Base-by-base conservation (phyloP, 1,139 yeast species). In the Sugiyamaella sp. region DNA sequence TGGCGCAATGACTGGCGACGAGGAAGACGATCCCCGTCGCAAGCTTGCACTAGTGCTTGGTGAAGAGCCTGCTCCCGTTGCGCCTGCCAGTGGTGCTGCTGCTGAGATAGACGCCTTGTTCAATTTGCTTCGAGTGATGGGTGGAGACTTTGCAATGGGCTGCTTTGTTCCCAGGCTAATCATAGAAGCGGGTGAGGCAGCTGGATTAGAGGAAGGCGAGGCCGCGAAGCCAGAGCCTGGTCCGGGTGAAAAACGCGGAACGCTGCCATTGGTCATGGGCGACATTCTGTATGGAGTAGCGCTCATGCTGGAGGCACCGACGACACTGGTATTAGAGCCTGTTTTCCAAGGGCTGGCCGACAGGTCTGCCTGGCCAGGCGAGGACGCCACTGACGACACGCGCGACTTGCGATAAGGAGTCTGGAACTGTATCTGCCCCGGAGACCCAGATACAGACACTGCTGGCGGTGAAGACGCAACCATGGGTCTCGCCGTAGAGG, bases 71-170 rank as follows among this genome's bases (percentile, higher is more conserved):
- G 19, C n/a, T 14, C 24, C 4, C 3, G 24, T 3, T 16, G 17
- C 25, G 4, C 24, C 24, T 20, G 8, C 39, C 12, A 35, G 21
- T 16, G 24, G 9, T 20, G 40, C n/a, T 19, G 35, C 21, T 5
- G 48, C 20, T 25, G 44, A 44, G n/a, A 29, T 17, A 17, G 25
- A 21, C 19, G 51, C 24, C 32, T 41, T 43, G 37, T 51, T 51
- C 50, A 51, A 39, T 16, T 51, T 45, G 35, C 57, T 51, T 20
- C 50, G 24, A 12, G 43, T 25, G 2, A 41, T 17, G 4, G 54
- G 39, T 6, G 60, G 54, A 2, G 57, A 49, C 17, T 40, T 43
- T 1, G 37, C 32, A 8, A 48, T 46, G 1, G 56, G 50, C 9
- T 50, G 54, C 24, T 53, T 53, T 5, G 44, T 20, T 14, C 52